phyloP scores from a whole-genome alignment of 2,329 filamentous ascomycete species.

The Fusarium hainanense region DNA sequence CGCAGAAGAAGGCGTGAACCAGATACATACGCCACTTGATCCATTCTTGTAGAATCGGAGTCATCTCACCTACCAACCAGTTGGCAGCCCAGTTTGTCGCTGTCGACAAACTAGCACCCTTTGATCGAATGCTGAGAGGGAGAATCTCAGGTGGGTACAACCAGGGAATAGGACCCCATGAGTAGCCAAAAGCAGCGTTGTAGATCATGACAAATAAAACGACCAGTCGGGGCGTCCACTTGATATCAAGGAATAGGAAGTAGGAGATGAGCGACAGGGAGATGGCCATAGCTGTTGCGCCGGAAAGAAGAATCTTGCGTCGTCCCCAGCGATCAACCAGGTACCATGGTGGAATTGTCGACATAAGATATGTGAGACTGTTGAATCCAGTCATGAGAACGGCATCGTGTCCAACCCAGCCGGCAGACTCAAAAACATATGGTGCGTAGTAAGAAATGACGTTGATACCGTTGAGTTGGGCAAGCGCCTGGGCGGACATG shows the following conservation, averaged over 20 bases:
- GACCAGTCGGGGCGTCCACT: slow-evolving; percentile 81
- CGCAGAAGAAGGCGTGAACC: slow-evolving; percentile 96
- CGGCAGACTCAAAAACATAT: slow-evolving; percentile 94
- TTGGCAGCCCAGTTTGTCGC: slow-evolving; percentile 99
- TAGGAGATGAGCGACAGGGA: slow-evolving; percentile 92
- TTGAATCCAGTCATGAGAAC: slow-evolving; percentile 99
- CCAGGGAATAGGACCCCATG: slow-evolving; percentile 98
- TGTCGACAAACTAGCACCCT: slow-evolving; percentile 95
- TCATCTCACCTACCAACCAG: slow-evolving; percentile 96
- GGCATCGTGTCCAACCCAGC: slow-evolving; percentile 91
- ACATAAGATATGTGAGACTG: slow-evolving; percentile 86
- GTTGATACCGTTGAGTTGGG: slow-evolving; percentile 98
- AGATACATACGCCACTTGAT: slow-evolving; percentile 96
- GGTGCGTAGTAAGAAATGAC: slow-evolving; percentile 99
- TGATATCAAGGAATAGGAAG: slow-evolving; percentile 89
- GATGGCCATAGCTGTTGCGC: slow-evolving; percentile 88
- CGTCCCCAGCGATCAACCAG: slow-evolving; percentile 93
- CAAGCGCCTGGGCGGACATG: slow-evolving; percentile 96
- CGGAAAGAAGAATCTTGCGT: slow-evolving; percentile 87
- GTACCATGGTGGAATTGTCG: slow-evolving; percentile 97
- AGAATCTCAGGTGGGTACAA: slow-evolving; percentile 98
- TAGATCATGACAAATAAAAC: slow-evolving; percentile 98
- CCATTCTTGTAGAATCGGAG: slow-evolving; percentile 88
- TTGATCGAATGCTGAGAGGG: slow-evolving; percentile 94
- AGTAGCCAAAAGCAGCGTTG: slow-evolving; percentile 95